Conservation (phyloP, 345 rosid species). For the Gossypium anomalum region DNA sequence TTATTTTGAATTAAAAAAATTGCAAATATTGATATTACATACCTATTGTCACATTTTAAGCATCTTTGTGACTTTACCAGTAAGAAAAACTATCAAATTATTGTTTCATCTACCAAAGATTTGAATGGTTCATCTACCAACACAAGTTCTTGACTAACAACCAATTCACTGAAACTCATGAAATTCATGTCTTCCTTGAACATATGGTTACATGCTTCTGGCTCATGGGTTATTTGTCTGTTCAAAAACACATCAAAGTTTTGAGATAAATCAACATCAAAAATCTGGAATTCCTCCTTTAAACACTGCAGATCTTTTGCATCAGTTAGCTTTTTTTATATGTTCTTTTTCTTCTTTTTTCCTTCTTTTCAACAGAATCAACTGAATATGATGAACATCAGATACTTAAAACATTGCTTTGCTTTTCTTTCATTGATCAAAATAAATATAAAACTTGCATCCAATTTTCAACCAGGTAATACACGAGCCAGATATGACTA, state of each 20-base stretch:
- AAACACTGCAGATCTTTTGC: neutral
- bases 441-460: neutral
- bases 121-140: constrained; percentile 65
- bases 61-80: too few relatives aligned
- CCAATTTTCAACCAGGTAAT: neutral
- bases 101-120: too few relatives aligned
- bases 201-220: constrained; percentile 41
- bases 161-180: constrained; percentile 60
- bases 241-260: constrained; percentile 37
- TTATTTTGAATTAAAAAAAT: too few relatives aligned
- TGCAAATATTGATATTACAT: too few relatives aligned
- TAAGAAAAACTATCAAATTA: too few relatives aligned
- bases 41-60: too few relatives aligned
- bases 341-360: neutral
- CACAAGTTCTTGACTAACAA: constrained; percentile 67
- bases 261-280: constrained; percentile 44
- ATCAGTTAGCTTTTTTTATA: neutral
- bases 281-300: constrained; percentile 40
- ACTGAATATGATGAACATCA: neutral
- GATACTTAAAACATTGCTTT: neutral
- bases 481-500: neutral
- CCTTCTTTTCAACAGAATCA: neutral
- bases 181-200: constrained; percentile 57
- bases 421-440: neutral
- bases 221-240: constrained; percentile 32